Percentiles rank a stretch among this genome's conserved stretches.
Conservation (phyloP, 257 asterid species). For the Striga asiatica region DNA sequence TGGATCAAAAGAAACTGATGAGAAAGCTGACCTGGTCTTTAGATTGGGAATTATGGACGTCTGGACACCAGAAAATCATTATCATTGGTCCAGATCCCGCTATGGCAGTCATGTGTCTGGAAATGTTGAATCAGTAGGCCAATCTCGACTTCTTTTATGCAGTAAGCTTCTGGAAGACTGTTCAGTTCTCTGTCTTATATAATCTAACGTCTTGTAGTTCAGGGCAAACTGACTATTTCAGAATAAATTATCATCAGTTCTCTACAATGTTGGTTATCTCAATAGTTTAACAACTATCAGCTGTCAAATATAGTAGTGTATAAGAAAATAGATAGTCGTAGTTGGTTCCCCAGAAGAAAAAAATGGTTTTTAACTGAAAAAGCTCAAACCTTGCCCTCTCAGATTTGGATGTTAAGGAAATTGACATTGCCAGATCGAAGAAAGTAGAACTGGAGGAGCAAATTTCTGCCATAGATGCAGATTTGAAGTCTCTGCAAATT, state of each 20-base stretch:
- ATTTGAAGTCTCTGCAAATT: constrained; percentile 40
- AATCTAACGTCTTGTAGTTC: constrained; percentile 1
- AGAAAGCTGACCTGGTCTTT: constrained; percentile 57
- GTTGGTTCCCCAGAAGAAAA: neutral
- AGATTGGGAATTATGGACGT: constrained; percentile 57
- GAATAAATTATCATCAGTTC: neutral
- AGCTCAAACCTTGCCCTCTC: constrained; percentile 12
- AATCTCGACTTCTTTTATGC: constrained; percentile 56
- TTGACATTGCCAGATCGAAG: constrained; percentile 34
- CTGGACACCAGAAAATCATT: constrained; percentile 96
- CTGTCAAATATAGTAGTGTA: neutral
- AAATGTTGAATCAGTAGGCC: constrained; percentile 50
- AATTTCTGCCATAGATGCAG: constrained; percentile 25
- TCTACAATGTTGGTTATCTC: constrained; percentile 1
- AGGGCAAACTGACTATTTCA: constrained; percentile 3
- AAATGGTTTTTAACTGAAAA: constrained; percentile 4
- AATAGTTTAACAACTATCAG: constrained; percentile 3
- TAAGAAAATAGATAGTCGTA: neutral
- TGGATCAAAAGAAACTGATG: constrained; percentile 74
- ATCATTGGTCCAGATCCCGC: constrained; percentile 69
- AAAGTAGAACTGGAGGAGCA: constrained; percentile 33
- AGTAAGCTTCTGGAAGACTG: constrained; percentile 38
- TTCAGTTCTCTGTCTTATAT: neutral
- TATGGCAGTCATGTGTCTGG: constrained; percentile 77
- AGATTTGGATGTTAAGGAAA: constrained; percentile 71